phyloP scores from a whole-genome alignment of 2,329 filamentous ascomycete genomes.

The Fulvia fulva region DNA sequence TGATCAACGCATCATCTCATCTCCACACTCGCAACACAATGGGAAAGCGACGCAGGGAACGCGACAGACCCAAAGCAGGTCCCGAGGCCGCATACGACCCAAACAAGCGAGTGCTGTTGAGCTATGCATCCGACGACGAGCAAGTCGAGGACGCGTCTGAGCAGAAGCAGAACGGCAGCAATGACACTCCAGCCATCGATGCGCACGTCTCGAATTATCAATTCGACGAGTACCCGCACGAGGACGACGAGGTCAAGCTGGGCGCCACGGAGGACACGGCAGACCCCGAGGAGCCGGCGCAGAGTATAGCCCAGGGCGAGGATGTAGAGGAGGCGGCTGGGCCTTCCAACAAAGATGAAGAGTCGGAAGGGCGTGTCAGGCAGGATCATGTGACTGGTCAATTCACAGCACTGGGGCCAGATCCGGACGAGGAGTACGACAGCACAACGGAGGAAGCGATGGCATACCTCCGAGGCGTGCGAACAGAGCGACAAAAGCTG shows the following conservation, averaged over 20 bases:
- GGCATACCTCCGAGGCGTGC: constrained; percentile 32
- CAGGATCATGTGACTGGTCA: constrained; percentile 25
- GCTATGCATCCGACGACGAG: constrained; percentile 29
- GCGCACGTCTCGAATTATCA: constrained; percentile 16
- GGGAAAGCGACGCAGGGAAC: constrained; percentile 29
- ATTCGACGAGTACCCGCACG: constrained; percentile 15
- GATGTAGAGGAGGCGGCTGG: not conserved
- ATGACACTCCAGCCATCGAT: not conserved
- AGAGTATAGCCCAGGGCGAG: not conserved
- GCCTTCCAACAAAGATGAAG: not conserved
- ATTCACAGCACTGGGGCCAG: constrained; percentile 25
- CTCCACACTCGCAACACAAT: constrained; percentile 11
- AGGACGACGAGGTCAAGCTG: constrained; percentile 8
- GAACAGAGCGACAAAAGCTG: constrained; percentile 26
- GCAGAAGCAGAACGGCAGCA: not conserved
- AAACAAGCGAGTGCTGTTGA: constrained; percentile 32
- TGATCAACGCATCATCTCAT: constrained; percentile 4
- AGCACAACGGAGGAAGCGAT: constrained; percentile 31
- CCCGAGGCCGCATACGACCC: constrained; percentile 29
- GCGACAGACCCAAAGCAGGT: constrained; percentile 31
- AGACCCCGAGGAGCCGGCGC: not conserved
- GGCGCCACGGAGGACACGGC: not conserved
- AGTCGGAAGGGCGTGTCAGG: not conserved
- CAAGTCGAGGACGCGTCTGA: constrained; percentile 8
- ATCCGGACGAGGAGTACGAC: constrained; percentile 20